Evolutionary conservation across 176 grass and related monocot species (phyloP).

Genomic region (Aegilops bicornis): DNA sequence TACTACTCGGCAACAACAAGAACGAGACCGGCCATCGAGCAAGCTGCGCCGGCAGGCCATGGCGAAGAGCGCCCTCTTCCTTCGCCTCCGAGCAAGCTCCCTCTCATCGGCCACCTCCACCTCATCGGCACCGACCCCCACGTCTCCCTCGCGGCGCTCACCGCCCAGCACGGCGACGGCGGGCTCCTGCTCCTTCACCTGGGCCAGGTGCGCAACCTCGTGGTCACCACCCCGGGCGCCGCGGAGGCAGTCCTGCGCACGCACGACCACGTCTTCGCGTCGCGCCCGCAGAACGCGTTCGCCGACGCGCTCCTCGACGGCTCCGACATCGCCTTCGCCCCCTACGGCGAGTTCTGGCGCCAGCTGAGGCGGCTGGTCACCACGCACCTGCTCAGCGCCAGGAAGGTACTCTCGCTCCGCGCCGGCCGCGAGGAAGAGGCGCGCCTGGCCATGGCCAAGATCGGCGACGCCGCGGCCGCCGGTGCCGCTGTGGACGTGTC

Average conservation of each 20-base stretch:
- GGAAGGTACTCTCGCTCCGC: neutral
- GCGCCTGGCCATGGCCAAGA: neutral
- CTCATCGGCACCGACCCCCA: constrained; percentile 10
- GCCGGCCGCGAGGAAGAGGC: neutral
- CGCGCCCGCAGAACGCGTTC: neutral
- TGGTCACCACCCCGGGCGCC: neutral
- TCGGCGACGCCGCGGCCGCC: neutral
- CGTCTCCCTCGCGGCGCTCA: neutral
- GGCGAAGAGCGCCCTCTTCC: neutral
- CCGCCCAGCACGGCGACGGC: neutral
- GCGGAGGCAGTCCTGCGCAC: constrained; percentile 1
- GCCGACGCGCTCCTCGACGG: neutral
- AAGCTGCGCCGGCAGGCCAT: neutral
- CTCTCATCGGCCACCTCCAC: neutral
- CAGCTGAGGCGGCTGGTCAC: neutral
- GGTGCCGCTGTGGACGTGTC: neutral
- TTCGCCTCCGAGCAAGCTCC: neutral
- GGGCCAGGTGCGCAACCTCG: constrained; percentile 7
- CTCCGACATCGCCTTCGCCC: neutral
- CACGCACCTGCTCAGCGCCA: constrained; percentile 1
- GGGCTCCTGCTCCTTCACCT: constrained; percentile 5
- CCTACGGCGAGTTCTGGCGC: constrained; percentile 8
- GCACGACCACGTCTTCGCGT: constrained; percentile 12
- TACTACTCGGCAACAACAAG: neutral
- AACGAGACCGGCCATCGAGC: neutral